Evolutionary conservation across 2,329 filamentous ascomycete genomes (phyloP).

Genomic region (Sphaerostilbella broomeana): DNA sequence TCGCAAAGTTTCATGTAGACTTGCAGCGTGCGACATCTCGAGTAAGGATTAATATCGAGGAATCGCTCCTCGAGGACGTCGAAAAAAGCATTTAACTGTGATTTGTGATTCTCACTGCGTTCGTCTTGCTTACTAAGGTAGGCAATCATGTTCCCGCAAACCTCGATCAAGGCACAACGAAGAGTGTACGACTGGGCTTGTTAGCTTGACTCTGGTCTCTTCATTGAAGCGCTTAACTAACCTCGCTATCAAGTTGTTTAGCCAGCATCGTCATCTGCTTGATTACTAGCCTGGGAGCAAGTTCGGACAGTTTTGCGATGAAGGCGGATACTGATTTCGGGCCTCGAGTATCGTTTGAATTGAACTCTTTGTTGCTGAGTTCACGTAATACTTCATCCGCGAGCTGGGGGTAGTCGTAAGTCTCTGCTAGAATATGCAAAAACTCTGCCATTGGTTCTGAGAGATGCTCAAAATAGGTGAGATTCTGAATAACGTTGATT

Average conservation of each 20-base stretch:
- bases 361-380: slow-evolving; percentile 96
- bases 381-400: slow-evolving; percentile 91
- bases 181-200: slow-evolving; percentile 72
- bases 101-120: slow-evolving; percentile 85
- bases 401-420: slow-evolving; percentile 95
- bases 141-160: slow-evolving; percentile 89
- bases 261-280: slow-evolving; percentile 96
- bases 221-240: slow-evolving; percentile 28
- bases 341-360: slow-evolving; percentile 88
- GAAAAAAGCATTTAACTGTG: slow-evolving; percentile 93
- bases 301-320: slow-evolving; percentile 84
- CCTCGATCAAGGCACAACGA: slow-evolving; percentile 88
- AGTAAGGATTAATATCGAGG: slow-evolving; percentile 94
- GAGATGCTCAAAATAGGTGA: slow-evolving; percentile 98
- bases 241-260: slow-evolving; percentile 92
- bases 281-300: slow-evolving; percentile 85
- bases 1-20: slow-evolving; percentile 90
- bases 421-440: slow-evolving; percentile 87
- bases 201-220: slow-evolving; percentile 19
- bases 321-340: slow-evolving; percentile 96
- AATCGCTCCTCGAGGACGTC: slow-evolving; percentile 95
- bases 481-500: slow-evolving; percentile 93
- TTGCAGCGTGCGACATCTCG: slow-evolving; percentile 82
- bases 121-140: slow-evolving; percentile 90
- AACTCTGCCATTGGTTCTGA: slow-evolving; percentile 99